These are phyloP conservation scores for Kodamaea ohmeri DNA, from an alignment of 1,139 yeast species.

Conservation along the genomic window DNA sequence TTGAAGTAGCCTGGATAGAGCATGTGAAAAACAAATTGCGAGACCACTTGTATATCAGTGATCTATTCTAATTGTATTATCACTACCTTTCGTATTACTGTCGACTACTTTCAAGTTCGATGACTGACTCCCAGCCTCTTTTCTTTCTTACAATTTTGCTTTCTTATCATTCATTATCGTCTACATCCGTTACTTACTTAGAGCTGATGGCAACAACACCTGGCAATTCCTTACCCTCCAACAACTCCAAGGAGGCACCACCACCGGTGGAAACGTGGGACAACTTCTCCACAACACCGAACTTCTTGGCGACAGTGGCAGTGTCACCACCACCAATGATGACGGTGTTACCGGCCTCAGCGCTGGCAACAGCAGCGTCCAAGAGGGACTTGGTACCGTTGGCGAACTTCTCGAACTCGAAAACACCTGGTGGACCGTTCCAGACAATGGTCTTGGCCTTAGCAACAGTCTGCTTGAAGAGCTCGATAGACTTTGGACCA, in stretches of 20 bases:
- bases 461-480: slow-evolving; percentile 75
- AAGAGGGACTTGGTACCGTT: slow-evolving; percentile 85
- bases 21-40: too few relatives aligned
- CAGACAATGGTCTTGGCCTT: slow-evolving; percentile 96
- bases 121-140: background rate
- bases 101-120: too few relatives aligned
- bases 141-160: background rate
- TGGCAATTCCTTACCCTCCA: slow-evolving; percentile 96
- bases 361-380: slow-evolving; percentile 82
- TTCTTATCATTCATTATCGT: background rate
- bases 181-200: slow-evolving; percentile 21
- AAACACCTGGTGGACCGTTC: slow-evolving; percentile 99
- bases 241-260: slow-evolving; percentile 96
- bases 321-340: slow-evolving; percentile 99
- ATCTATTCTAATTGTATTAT: too few relatives aligned
- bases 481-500: slow-evolving; percentile 81
- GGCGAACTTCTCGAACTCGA: slow-evolving; percentile 89
- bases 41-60: too few relatives aligned
- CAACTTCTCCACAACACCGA: slow-evolving; percentile 88
- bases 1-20: too few relatives aligned
- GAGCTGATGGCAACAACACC: slow-evolving; percentile 90
- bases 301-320: slow-evolving; percentile 97
- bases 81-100: too few relatives aligned
- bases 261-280: slow-evolving; percentile 99
- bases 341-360: slow-evolving; percentile 86